phyloP scores from a whole-genome alignment of 768 basidiomycete species.

The Psilocybe azurescens region DNA sequence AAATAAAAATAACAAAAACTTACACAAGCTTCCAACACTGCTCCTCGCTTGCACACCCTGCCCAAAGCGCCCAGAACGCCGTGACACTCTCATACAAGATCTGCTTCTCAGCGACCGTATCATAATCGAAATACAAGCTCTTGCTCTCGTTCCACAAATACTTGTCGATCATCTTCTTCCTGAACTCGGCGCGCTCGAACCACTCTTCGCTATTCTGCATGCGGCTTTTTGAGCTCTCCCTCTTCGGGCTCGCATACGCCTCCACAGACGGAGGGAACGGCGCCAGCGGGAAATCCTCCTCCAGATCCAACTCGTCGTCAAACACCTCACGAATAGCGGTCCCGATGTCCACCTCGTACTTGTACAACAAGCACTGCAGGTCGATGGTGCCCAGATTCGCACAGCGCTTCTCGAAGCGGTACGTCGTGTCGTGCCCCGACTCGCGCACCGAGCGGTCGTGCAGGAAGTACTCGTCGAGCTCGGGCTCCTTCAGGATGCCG shows the following conservation, averaged over 20 bases:
- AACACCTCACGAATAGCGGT: constrained; percentile 96
- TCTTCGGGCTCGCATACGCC: constrained; percentile 64
- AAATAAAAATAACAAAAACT: constrained; percentile 35
- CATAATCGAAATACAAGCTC: constrained; percentile 95
- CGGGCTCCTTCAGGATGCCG: constrained; percentile 81
- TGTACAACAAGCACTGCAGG: constrained; percentile 94
- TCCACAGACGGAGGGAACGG: constrained; percentile 89
- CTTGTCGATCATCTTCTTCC: constrained; percentile 87
- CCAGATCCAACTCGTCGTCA: constrained; percentile 88
- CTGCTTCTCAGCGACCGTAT: constrained; percentile 89
- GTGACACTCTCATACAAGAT: constrained; percentile 98
- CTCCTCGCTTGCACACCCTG: constrained; percentile 95
- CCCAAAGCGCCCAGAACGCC: constrained; percentile 95
- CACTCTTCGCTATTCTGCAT: constrained; percentile 86
- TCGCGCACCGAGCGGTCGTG: constrained; percentile 97
- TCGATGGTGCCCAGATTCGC: constrained; percentile 98
- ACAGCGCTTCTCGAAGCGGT: constrained; percentile 96
- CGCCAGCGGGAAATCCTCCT: constrained; percentile 89
- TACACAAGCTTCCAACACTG: constrained; percentile 95
- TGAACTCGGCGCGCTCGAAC: constrained; percentile 88
- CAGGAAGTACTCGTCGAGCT: constrained; percentile 95
- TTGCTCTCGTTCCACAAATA: constrained; percentile 98
- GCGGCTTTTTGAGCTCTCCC: constrained; percentile 63
- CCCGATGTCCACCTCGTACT: constrained; percentile 99
- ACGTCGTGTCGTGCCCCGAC: constrained; percentile 95